Conservation (phyloP, 1,139 yeast species). For the Suhomyces choctaworum region DNA sequence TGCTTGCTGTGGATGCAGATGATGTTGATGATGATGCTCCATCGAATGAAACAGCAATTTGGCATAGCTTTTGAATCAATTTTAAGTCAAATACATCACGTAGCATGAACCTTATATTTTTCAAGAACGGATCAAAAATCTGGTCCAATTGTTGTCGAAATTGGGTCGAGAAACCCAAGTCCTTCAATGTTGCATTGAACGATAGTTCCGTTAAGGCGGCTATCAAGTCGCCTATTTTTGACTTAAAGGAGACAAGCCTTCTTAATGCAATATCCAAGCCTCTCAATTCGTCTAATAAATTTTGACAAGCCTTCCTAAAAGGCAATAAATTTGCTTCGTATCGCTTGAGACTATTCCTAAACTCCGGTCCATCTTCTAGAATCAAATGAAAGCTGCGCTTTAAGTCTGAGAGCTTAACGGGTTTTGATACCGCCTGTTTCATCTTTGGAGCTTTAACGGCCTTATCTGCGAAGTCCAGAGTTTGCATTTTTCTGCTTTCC, state of each 20-base stretch:
- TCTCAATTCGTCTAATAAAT: conserved; percentile 37
- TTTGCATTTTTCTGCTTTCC: neutral
- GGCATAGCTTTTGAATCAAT: conserved; percentile 27
- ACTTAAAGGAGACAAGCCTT: conserved; percentile 22
- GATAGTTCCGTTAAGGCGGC: conserved; percentile 22
- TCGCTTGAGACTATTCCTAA: conserved; percentile 54
- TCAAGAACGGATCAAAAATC: conserved; percentile 38
- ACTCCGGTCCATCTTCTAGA: conserved; percentile 74
- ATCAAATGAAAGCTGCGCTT: conserved; percentile 30
- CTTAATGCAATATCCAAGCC: conserved; percentile 27
- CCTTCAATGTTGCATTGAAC: conserved; percentile 14
- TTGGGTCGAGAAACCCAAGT: conserved; percentile 16
- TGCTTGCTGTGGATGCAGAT: conserved; percentile 1
- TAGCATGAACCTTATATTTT: conserved; percentile 32
- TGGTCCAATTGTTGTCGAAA: conserved; percentile 15
- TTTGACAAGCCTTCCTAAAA: conserved; percentile 43
- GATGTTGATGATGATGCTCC: conserved; percentile 4
- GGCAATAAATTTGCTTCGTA: conserved; percentile 56
- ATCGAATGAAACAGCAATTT: conserved; percentile 5
- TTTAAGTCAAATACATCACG: conserved; percentile 34
- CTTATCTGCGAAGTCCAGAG: conserved; percentile 1
- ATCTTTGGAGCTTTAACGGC: neutral
- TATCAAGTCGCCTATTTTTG: conserved; percentile 27
- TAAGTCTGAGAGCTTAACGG: conserved; percentile 11
- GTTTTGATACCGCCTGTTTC: neutral